Conservation (phyloP, 305 asterid genomes). For the Rubia peregrina region DNA sequence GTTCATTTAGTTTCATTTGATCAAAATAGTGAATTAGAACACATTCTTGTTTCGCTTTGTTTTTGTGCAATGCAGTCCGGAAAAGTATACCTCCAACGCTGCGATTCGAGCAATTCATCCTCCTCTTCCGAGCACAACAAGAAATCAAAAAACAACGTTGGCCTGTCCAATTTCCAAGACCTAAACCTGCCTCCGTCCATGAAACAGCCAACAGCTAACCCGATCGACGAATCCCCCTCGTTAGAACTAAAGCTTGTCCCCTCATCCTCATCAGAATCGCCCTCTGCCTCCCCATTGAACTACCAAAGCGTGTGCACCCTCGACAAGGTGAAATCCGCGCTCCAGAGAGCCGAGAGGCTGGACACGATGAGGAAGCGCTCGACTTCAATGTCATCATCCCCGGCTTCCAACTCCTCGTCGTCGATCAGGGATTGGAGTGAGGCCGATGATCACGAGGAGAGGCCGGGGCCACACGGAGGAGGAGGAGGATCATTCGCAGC, state of each 20-base stretch:
- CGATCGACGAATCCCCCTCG: slow-evolving; percentile 40
- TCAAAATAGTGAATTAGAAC: no score
- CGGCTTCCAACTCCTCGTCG: slow-evolving; percentile 64
- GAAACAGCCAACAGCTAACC: slow-evolving; percentile 31
- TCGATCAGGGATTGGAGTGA: slow-evolving; percentile 40
- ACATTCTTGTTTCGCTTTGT: background rate
- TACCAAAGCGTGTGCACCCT: slow-evolving; percentile 84
- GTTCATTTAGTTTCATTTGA: no score
- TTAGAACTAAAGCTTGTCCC: slow-evolving; percentile 60
- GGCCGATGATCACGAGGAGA: slow-evolving; percentile 42
- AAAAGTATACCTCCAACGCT: slow-evolving; percentile 62
- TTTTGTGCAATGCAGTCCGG: slow-evolving; percentile 45
- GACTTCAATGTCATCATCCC: slow-evolving; percentile 48
- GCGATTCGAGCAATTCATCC: slow-evolving; percentile 46
- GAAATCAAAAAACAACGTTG: slow-evolving; percentile 19
- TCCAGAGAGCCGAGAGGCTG: slow-evolving; percentile 63
- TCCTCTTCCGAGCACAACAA: slow-evolving; percentile 41
- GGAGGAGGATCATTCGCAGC: slow-evolving; percentile 48
- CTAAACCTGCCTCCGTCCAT: slow-evolving; percentile 61
- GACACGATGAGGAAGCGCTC: slow-evolving; percentile 53
- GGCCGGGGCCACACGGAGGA: slow-evolving; percentile 7
- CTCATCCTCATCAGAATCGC: slow-evolving; percentile 21
- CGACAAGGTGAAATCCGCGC: slow-evolving; percentile 81
- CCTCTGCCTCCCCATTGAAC: slow-evolving; percentile 20
- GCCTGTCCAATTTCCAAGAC: slow-evolving; percentile 42